phyloP scores from a whole-genome alignment of 2,329 filamentous ascomycete species.

The Sporothrix schenckii region DNA sequence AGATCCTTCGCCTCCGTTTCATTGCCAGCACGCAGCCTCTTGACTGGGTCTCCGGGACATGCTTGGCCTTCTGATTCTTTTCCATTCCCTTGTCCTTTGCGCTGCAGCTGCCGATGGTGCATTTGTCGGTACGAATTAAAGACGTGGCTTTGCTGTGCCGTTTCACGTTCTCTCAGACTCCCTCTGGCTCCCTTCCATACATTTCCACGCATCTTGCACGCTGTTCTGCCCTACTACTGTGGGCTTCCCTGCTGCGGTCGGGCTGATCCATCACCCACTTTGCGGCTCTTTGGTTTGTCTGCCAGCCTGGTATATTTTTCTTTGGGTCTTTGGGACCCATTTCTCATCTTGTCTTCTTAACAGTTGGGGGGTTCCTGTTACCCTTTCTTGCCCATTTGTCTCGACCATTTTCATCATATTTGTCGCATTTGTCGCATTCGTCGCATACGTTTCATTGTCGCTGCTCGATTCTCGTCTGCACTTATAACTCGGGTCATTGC shows the following conservation, averaged over 20 bases:
- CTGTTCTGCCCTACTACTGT: conserved; percentile 18
- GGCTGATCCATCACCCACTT: conserved; percentile 16
- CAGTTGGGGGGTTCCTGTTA: background rate
- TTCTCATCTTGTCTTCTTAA: background rate
- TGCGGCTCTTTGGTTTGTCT: conserved; percentile 26
- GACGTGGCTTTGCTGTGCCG: conserved; percentile 23
- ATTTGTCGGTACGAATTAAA: background rate
- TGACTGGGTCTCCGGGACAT: conserved; percentile 3
- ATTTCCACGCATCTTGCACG: background rate
- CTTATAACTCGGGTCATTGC: conserved; percentile 1
- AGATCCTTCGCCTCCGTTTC: conserved; percentile 13
- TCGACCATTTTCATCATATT: background rate
- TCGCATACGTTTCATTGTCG: conserved; percentile 14
- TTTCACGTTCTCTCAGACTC: background rate
- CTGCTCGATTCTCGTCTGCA: background rate
- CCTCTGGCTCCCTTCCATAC: background rate
- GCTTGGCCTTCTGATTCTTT: background rate
- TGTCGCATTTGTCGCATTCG: conserved; percentile 1
- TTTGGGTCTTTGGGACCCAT: background rate
- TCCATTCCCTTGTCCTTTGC: background rate
- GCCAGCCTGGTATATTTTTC: background rate
- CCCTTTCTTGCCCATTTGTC: background rate
- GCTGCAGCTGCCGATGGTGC: conserved; percentile 20
- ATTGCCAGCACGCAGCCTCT: conserved; percentile 22
- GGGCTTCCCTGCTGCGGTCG: conserved; percentile 13